Evolutionary conservation across 2,329 filamentous ascomycete species (phyloP).

Genomic region (Aspergillus floridensis): DNA sequence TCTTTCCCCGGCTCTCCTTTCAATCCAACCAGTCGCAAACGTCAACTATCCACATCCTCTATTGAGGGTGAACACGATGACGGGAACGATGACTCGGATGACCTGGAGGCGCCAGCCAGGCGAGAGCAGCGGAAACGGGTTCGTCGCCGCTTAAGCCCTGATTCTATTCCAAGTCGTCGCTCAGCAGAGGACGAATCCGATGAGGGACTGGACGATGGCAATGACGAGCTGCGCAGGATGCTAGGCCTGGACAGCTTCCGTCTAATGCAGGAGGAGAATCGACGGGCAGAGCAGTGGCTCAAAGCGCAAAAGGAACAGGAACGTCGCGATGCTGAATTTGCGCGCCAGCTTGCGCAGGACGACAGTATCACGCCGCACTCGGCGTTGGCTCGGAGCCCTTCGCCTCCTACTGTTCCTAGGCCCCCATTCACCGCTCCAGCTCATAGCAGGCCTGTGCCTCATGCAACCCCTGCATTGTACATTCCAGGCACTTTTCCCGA

Average conservation of each 20-base stretch:
- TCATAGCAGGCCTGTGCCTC: no score
- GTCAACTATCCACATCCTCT: neutral
- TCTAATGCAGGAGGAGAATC: slow-evolving; percentile 31
- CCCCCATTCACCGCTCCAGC: neutral
- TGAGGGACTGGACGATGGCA: neutral
- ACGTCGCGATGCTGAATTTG: slow-evolving; percentile 39
- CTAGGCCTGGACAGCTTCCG: slow-evolving; percentile 26
- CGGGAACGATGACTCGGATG: slow-evolving; percentile 8
- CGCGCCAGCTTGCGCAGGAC: slow-evolving; percentile 32
- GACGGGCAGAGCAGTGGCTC: slow-evolving; percentile 31
- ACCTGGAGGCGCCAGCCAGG: slow-evolving; percentile 11
- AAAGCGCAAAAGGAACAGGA: slow-evolving; percentile 33
- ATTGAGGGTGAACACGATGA: neutral
- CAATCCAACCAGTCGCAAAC: neutral
- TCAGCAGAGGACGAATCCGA: neutral
- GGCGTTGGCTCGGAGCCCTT: slow-evolving; percentile 5
- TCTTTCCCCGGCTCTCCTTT: neutral
- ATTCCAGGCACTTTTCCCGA: neutral
- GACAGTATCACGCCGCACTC: slow-evolving; percentile 15
- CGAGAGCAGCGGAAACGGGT: slow-evolving; percentile 6
- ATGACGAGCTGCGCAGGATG: slow-evolving; percentile 21
- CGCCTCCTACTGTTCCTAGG: slow-evolving; percentile 7
- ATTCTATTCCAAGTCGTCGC: neutral
- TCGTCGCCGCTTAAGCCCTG: neutral
- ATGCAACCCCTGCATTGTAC: no score